These are phyloP conservation scores for Phaeolepiota aurea DNA, from an alignment of 768 basidiomycete species.

Conservation along the genomic window DNA sequence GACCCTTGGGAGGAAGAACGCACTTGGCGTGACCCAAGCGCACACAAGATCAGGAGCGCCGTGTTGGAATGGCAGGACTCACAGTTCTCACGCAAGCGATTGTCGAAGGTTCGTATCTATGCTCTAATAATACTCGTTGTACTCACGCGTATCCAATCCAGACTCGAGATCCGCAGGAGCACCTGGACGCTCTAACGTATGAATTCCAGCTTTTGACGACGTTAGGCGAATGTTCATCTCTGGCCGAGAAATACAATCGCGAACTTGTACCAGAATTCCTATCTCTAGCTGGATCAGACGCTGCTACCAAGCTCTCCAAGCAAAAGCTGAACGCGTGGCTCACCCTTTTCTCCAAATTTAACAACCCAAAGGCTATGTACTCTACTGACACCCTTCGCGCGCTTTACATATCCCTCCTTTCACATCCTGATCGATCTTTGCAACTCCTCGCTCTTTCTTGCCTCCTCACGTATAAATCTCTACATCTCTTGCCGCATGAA, in stretches of 20 bases:
- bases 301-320: constrained; percentile 37
- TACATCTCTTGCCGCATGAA: constrained; percentile 44
- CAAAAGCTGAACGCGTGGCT: constrained; percentile 71
- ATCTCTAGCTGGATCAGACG: constrained; percentile 28
- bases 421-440: constrained; percentile 75
- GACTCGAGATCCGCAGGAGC: constrained; percentile 29
- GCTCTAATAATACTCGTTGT: constrained; percentile 10
- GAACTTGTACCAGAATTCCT: constrained; percentile 86
- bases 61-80: constrained; percentile 41
- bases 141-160: constrained; percentile 8
- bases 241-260: constrained; percentile 84
- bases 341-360: constrained; percentile 80
- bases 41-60: constrained; percentile 46
- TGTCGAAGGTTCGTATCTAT: constrained; percentile 21
- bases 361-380: constrained; percentile 86
- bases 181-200: constrained; percentile 70
- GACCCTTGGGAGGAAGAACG: constrained; percentile 62
- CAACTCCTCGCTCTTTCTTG: constrained; percentile 74
- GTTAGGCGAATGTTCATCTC: constrained; percentile 55
- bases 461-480: constrained; percentile 73
- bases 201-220: constrained; percentile 72
- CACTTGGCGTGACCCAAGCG: constrained; percentile 72
- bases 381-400: constrained; percentile 54
- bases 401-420: constrained; percentile 68
- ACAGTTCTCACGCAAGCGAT: constrained; percentile 14